These are phyloP conservation scores for Cocos nucifera DNA, from an alignment of 176 grass and related monocot species.

Conservation along the genomic window DNA sequence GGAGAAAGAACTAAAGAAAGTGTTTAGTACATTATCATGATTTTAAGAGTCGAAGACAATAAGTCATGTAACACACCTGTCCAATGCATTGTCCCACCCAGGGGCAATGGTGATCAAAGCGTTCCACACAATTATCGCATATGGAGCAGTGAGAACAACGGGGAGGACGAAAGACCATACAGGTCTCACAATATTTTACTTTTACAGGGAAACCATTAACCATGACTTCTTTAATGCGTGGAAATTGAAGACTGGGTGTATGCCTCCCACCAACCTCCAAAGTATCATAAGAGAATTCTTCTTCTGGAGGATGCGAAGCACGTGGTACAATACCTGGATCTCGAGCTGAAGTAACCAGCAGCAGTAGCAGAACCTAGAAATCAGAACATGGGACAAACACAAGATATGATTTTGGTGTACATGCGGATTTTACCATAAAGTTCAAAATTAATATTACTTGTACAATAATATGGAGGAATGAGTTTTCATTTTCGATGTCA, in stretches of 20 bases:
- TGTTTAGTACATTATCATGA: no score
- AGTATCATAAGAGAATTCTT: slow-evolving; percentile 69
- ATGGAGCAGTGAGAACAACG: slow-evolving; percentile 84
- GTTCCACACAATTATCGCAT: slow-evolving; percentile 89
- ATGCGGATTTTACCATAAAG: no score
- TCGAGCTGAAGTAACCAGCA: slow-evolving; percentile 81
- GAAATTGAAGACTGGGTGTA: slow-evolving; percentile 64
- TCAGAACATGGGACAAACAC: neutral
- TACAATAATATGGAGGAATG: no score
- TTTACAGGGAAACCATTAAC: slow-evolving; percentile 60
- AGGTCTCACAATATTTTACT: slow-evolving; percentile 97
- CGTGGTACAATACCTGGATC: slow-evolving; percentile 89
- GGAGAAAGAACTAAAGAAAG: no score
- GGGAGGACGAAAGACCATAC: slow-evolving; percentile 89
- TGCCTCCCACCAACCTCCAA: slow-evolving; percentile 25
- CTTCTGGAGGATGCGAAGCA: slow-evolving; percentile 73
- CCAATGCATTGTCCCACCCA: slow-evolving; percentile 98
- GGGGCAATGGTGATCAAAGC: slow-evolving; percentile 94
- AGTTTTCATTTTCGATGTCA: no score
- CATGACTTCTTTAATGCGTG: slow-evolving; percentile 61
- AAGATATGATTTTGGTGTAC: neutral
- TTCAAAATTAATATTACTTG: no score
- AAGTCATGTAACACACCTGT: slow-evolving; percentile 42
- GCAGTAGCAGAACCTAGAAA: slow-evolving; percentile 84
- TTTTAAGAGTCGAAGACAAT: slow-evolving; percentile 1